Conservation (phyloP, 768 basidiomycete species). For the Lactarius hengduanensis region DNA sequence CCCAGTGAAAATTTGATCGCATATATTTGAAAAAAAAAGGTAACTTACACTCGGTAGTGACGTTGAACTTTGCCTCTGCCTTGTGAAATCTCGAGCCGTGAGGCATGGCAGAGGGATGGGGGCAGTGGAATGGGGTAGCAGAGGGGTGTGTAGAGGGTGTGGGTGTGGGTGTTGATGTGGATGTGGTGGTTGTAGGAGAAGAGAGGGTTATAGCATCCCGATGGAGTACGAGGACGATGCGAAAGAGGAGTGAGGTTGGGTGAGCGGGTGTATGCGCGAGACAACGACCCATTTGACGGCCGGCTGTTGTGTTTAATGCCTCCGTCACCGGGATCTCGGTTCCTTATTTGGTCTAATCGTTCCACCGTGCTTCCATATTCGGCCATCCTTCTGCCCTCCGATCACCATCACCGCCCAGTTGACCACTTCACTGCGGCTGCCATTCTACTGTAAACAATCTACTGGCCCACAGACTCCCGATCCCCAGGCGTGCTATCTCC, state of each 20-base stretch:
- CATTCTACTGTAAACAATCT: not conserved
- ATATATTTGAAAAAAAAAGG: not conserved
- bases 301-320: not conserved
- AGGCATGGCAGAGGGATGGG: slow-evolving; percentile 34
- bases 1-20: not conserved
- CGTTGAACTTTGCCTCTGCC: slow-evolving; percentile 51
- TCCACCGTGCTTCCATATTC: not conserved
- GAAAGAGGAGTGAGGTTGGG: not conserved
- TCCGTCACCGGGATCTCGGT: not conserved
- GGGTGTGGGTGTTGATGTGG: not conserved
- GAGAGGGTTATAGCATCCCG: not conserved
- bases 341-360: not conserved
- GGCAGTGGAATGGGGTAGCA: not conserved
- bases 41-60: slow-evolving; percentile 50
- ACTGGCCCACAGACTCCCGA: not conserved
- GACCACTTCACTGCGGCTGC: not conserved
- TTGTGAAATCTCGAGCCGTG: slow-evolving; percentile 39
- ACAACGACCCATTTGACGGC: not conserved
- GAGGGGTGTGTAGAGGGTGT: not conserved
- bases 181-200: not conserved
- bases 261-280: not conserved
- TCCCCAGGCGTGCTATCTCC: not conserved
- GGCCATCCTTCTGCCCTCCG: not conserved
- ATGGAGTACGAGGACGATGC: not conserved
- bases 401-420: slow-evolving; percentile 1